Conservation (phyloP, 2,329 filamentous ascomycete genomes). For the Aspergillus vadensis region DNA sequence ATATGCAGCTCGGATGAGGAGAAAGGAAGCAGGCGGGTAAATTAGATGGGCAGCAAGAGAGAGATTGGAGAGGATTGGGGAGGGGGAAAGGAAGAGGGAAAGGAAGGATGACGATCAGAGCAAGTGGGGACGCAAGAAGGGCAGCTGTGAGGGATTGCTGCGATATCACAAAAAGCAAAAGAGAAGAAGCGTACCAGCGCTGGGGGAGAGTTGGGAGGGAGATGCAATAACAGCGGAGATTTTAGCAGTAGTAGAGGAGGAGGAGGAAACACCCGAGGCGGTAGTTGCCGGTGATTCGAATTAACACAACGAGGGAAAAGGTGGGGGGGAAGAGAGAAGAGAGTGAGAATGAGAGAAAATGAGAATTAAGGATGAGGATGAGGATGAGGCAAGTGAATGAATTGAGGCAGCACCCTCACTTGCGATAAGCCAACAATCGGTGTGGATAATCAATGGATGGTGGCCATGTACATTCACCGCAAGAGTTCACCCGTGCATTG, state of each 20-base stretch:
- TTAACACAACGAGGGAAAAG: too few relatives aligned
- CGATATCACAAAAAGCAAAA: constrained; percentile 12
- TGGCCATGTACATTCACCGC: constrained; percentile 9
- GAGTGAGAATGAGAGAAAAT: constrained; percentile 9
- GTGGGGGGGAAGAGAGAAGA: constrained; percentile 15
- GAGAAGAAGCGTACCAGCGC: constrained; percentile 25
- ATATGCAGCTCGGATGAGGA: constrained; percentile 19
- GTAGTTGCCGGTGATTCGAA: constrained; percentile 7
- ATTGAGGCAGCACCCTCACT: constrained; percentile 31
- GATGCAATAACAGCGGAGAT: constrained; percentile 6
- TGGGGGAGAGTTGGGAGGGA: constrained; percentile 10
- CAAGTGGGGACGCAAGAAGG: constrained; percentile 5
- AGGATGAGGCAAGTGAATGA: constrained; percentile 15
- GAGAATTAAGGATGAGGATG: not conserved
- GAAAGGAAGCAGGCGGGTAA: constrained; percentile 14
- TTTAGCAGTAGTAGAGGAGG: constrained; percentile 1
- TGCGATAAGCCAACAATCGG: constrained; percentile 17
- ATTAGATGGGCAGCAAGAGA: constrained; percentile 20
- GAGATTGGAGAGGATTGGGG: constrained; percentile 14
- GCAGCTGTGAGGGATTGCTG: constrained; percentile 6
- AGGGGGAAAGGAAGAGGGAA: constrained; percentile 7
- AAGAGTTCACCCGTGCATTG: constrained; percentile 5
- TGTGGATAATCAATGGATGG: constrained; percentile 1
- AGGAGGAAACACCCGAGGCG: constrained; percentile 16
- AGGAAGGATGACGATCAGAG: constrained; percentile 13